Evolutionary conservation across 441 rosid genomes (phyloP).

Genomic region (Pelargonium fulgidum): DNA sequence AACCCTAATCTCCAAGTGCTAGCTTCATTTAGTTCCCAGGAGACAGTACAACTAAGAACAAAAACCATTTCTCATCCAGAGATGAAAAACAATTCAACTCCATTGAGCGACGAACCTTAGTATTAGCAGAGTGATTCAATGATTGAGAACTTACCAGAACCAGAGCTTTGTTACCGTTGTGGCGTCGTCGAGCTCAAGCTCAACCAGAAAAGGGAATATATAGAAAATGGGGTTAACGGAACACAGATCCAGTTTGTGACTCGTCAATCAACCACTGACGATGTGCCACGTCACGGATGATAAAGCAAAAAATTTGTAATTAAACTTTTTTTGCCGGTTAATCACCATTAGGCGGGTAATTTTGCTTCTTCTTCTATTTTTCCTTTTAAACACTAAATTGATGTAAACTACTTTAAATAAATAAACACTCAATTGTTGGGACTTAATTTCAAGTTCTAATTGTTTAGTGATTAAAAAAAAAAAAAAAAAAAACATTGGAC

Average conservation of each 20-base stretch:
- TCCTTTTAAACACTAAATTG: too few relatives aligned
- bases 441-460: too few relatives aligned
- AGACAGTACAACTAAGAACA: not conserved
- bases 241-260: not conserved
- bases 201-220: not conserved
- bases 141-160: not conserved
- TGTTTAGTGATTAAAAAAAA: too few relatives aligned
- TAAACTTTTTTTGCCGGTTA: too few relatives aligned
- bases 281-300: not conserved
- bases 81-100: not conserved
- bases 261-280: not conserved
- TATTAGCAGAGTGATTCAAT: too few relatives aligned
- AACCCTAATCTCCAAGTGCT: not conserved
- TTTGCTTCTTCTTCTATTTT: too few relatives aligned
- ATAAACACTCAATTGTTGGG: too few relatives aligned
- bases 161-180: not conserved
- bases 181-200: not conserved
- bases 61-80: not conserved
- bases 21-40: not conserved
- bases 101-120: not conserved
- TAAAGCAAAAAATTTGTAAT: too few relatives aligned
- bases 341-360: too few relatives aligned
- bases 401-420: too few relatives aligned
- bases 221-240: not conserved
- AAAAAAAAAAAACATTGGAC: too few relatives aligned